Evolutionary conservation across 2,329 filamentous ascomycete genomes (phyloP).

Genomic region (Periconia sp.): DNA sequence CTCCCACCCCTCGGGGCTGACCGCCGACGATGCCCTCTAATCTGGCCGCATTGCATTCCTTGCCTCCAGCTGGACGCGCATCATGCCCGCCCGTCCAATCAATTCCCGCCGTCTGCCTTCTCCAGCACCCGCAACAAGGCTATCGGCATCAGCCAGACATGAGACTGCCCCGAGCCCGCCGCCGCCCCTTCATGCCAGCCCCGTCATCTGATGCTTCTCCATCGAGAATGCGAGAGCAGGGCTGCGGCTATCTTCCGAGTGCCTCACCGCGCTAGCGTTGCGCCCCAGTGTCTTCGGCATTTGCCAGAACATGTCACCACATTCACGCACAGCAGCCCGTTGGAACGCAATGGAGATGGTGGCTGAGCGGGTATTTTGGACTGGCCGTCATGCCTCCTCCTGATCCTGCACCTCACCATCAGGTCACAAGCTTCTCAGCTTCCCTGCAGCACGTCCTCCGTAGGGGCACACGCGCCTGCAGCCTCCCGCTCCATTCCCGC

Average conservation of each 20-base stretch:
- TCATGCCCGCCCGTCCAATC: conserved; percentile 22
- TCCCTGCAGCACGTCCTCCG: conserved; percentile 37
- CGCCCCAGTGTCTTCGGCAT: conserved; percentile 28
- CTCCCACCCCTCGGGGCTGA: conserved; percentile 34
- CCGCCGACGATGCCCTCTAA: conserved; percentile 19
- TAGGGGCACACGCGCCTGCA: conserved; percentile 40
- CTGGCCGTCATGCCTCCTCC: conserved; percentile 30
- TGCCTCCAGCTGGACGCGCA: conserved; percentile 30
- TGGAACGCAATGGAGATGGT: conserved; percentile 42
- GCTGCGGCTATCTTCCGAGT: conserved; percentile 30
- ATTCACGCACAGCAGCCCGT: conserved; percentile 43
- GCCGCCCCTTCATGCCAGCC: conserved; percentile 25
- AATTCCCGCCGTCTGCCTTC: conserved; percentile 15
- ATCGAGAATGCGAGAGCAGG: conserved; percentile 30
- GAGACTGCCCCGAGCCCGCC: conserved; percentile 29
- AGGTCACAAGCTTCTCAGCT: conserved; percentile 39
- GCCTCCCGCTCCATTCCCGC: conserved; percentile 43
- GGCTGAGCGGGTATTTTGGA: conserved; percentile 38
- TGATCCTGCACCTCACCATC: conserved; percentile 29
- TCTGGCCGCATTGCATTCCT: conserved; percentile 42
- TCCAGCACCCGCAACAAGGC: conserved; percentile 24
- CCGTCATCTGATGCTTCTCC: conserved; percentile 40
- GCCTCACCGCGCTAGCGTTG: conserved; percentile 32
- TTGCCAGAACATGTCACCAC: conserved; percentile 35
- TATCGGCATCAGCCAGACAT: conserved; percentile 34